Conservation (phyloP, 2,329 filamentous ascomycete species). For the Zymoseptoria ardabiliae region DNA sequence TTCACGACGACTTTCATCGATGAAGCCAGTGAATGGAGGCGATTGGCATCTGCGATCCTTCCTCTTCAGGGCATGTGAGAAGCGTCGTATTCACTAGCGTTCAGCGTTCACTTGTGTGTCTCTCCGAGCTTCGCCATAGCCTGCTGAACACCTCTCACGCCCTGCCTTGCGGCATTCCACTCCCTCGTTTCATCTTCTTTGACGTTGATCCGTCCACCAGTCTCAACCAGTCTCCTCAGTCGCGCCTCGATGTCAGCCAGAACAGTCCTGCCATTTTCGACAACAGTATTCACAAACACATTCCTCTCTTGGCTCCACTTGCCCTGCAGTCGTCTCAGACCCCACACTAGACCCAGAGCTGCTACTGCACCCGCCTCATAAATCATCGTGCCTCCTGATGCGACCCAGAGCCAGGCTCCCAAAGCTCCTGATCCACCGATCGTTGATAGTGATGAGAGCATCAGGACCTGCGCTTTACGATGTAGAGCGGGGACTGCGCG, state of each 20-base stretch:
- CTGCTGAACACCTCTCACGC: slow-evolving; percentile 27
- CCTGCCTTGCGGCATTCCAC: slow-evolving; percentile 37
- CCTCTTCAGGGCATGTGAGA: too few species aligned
- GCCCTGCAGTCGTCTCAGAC: slow-evolving; percentile 50
- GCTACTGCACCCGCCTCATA: slow-evolving; percentile 55
- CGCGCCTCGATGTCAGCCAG: slow-evolving; percentile 47
- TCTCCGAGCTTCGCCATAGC: not conserved
- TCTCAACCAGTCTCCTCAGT: slow-evolving; percentile 40
- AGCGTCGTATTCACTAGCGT: not conserved
- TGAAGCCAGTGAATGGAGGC: too few species aligned
- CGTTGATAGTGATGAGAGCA: slow-evolving; percentile 68
- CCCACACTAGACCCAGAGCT: slow-evolving; percentile 51
- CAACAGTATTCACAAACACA: slow-evolving; percentile 46
- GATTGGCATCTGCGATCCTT: too few species aligned
- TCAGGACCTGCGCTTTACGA: slow-evolving; percentile 40
- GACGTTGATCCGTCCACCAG: slow-evolving; percentile 35
- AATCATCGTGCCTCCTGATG: slow-evolving; percentile 43
- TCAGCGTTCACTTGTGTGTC: not conserved
- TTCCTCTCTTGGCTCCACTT: slow-evolving; percentile 50
- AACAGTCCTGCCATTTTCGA: slow-evolving; percentile 51
- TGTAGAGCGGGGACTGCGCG: slow-evolving; percentile 39
- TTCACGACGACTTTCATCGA: too few species aligned
- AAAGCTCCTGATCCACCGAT: slow-evolving; percentile 52
- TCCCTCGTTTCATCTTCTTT: slow-evolving; percentile 31
- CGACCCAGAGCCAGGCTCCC: slow-evolving; percentile 49